Conservation (phyloP, 768 basidiomycete genomes). For the Mycena galopus region DNA sequence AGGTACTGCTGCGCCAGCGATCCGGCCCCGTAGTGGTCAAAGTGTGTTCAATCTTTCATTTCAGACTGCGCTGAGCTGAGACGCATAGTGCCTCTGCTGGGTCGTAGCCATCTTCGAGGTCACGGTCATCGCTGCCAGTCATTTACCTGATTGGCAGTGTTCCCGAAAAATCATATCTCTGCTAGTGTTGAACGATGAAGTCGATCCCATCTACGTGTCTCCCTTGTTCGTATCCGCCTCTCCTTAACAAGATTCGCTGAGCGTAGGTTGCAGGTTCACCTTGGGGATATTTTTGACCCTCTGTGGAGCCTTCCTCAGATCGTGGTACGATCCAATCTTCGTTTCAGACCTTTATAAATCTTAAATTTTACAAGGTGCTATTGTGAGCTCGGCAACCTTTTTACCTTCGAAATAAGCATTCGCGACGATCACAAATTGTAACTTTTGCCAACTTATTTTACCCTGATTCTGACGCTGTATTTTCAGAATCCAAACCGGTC, state of each 20-base stretch:
- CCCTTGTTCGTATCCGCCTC: conserved; percentile 38
- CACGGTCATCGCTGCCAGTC: conserved; percentile 50
- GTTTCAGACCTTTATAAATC: not conserved
- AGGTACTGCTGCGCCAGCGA: conserved; percentile 52
- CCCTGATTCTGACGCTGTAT: no score
- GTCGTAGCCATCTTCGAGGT: conserved; percentile 53
- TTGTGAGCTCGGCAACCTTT: conserved; percentile 57
- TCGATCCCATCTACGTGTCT: conserved; percentile 46
- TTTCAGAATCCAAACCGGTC: conserved; percentile 56
- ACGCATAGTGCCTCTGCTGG: conserved; percentile 53
- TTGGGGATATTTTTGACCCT: conserved; percentile 54
- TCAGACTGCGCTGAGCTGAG: conserved; percentile 4
- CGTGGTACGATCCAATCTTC: conserved; percentile 33
- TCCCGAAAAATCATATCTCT: conserved; percentile 45
- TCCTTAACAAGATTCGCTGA: not conserved
- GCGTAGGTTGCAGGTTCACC: conserved; percentile 38
- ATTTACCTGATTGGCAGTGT: conserved; percentile 36
- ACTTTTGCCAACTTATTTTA: no score
- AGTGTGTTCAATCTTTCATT: conserved; percentile 41
- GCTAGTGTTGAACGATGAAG: conserved; percentile 41
- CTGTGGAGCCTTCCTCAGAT: conserved; percentile 44
- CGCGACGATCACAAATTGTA: conserved; percentile 57
- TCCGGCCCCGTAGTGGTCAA: conserved; percentile 50
- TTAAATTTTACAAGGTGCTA: conserved; percentile 45
- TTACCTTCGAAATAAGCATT: conserved; percentile 68